Evolutionary conservation across 208 protist genomes (phyloP), one percentile per base, ranked within the genome.

Genomic region (Trypanosoma platydactyli): DNA sequence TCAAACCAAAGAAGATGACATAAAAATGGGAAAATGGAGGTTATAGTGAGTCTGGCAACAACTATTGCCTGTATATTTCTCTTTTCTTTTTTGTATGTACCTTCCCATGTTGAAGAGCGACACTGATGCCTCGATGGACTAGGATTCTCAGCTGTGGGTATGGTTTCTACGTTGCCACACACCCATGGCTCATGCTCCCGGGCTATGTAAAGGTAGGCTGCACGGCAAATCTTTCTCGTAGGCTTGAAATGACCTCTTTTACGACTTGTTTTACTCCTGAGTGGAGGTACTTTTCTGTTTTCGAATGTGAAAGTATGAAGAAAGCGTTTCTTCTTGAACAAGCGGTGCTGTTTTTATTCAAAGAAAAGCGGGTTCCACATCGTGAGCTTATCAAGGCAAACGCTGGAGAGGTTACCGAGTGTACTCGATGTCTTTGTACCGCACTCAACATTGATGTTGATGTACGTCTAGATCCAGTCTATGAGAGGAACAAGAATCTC

Each of bases 191-290:
- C 27, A 59, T 48, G 48, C 63, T 51, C 12, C 71, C 79, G 0
- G 86, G 86, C 0, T 80, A 83, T 22, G 81, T 92, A 3, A 92
- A 92, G 63, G 73, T 92, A 1, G 86, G 86, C 44, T 88, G 69
- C 72, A 89, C 77, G 54, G 69, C 68, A 20, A 70, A 81, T 20
- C 64, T 88, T 5, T 77, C 86, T 27, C 80, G 76, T 38, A 80
- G 86, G 6, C 74, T 92, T 6, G 68, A 86, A 55, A 92, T 83
- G 76, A 69, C 77, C 13, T 86, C 83, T 15, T 92, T 88, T 58
- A 83, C 68, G 46, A 92, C 86, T 2, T 92, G 86, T 42, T 92
- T 92, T 33, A 92, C 86, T 27, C 79, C 83, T 5, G 80, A 92
- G 58, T 92, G 86, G 83, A 64, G 68, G 25, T 92, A 88, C 27